A percentile compares a stretch with the other conserved stretches of the same genome.
phyloP scores from a whole-genome alignment of 805 yeast genomes.

The Priceomyces haplophilus region DNA sequence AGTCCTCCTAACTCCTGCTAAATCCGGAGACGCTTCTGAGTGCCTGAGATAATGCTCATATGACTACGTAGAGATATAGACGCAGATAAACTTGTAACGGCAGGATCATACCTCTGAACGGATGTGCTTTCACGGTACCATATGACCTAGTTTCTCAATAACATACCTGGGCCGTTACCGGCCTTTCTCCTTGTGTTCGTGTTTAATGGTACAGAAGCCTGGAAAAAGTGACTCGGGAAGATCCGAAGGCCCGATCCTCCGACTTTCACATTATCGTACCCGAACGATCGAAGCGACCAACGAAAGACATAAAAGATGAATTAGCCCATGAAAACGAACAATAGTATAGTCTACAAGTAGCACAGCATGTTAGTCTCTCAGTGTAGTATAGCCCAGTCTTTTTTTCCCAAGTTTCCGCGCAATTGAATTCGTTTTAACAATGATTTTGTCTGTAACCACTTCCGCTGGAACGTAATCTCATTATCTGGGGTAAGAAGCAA shows the following conservation, averaged over 20 bases:
- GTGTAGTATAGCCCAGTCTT: background rate
- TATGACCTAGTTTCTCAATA: too few relatives aligned
- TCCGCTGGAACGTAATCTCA: constrained; percentile 14
- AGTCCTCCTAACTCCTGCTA: constrained; percentile 2
- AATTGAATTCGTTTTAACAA: background rate
- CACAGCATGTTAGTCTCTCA: too few relatives aligned
- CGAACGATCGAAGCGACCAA: background rate
- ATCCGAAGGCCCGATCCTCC: constrained; percentile 2
- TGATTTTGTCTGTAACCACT: constrained; percentile 1
- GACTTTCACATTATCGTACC: background rate
- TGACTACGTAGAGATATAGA: background rate
- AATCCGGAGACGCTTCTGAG: background rate
- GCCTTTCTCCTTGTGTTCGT: too few relatives aligned
- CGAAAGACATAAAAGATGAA: background rate
- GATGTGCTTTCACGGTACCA: too few relatives aligned
- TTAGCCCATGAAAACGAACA: too few relatives aligned
- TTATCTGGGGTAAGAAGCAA: constrained; percentile 12
- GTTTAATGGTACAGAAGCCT: too few relatives aligned
- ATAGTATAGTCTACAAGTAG: too few relatives aligned
- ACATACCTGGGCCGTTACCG: too few relatives aligned
- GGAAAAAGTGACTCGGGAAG: background rate
- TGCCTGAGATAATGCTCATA: background rate
- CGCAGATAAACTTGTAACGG: too few relatives aligned
- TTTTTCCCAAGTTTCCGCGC: background rate
- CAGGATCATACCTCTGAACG: too few relatives aligned